Conservation (phyloP, 192 early-diverging fungal genomes). For the Coemansia sp. region DNA sequence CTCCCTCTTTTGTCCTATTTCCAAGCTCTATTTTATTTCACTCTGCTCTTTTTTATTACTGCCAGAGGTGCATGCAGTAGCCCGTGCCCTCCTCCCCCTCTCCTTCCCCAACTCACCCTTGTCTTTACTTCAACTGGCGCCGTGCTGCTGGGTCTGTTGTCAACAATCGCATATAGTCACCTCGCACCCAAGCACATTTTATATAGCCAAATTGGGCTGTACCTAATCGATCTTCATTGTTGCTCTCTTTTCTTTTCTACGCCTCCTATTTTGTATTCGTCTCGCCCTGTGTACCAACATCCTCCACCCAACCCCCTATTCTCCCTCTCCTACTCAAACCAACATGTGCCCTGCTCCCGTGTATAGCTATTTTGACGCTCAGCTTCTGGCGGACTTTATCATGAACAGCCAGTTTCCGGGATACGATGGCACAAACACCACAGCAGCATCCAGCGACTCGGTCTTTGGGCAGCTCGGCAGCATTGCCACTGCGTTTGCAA, state of each 20-base stretch:
- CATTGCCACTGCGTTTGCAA: constrained; percentile 20
- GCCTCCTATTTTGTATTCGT: not conserved
- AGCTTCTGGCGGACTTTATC: constrained; percentile 49
- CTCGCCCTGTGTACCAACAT: not conserved
- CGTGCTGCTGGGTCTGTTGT: constrained; percentile 3
- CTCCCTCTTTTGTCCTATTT: not conserved
- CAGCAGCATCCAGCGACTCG: constrained; percentile 19
- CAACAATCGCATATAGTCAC: constrained; percentile 1
- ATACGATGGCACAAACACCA: constrained; percentile 38
- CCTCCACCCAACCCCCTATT: constrained; percentile 1
- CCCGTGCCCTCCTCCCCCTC: not conserved
- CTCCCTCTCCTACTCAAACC: not conserved
- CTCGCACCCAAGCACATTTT: not conserved
- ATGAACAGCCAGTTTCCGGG: constrained; percentile 51
- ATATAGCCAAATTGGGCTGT: constrained; percentile 4
- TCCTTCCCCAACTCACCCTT: not conserved
- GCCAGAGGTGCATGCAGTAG: constrained; percentile 3
- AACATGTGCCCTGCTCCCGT: constrained; percentile 41
- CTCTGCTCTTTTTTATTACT: constrained; percentile 10
- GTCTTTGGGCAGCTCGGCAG: constrained; percentile 21
- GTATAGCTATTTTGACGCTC: constrained; percentile 54
- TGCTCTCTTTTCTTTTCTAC: constrained; percentile 1
- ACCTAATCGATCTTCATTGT: constrained; percentile 3
- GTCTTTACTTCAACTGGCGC: constrained; percentile 2
- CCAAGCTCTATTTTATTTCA: not conserved